Evolutionary conservation across 169 alveolate species (phyloP), one percentile per base, ranked within the genome.

Genomic region (Pseudocohnilembus persalinus): DNA sequence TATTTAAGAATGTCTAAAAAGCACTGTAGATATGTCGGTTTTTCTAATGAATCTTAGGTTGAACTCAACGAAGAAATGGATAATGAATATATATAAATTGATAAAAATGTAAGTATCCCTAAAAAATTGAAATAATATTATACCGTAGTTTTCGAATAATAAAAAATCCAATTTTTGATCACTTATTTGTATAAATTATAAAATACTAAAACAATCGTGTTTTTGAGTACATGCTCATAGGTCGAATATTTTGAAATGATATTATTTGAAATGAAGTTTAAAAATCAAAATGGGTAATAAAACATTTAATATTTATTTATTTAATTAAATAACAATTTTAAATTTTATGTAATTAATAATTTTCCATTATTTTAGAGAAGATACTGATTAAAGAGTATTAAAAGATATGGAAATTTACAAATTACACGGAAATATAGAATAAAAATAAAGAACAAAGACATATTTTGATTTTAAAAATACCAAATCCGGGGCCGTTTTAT

Each of bases 351-450:
- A 49, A 11, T 49, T 49, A 49, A 49, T 49, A 4, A 49, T 49
- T n/a, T n/a, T n/a, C n/a, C n/a, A n/a, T n/a, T n/a, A n/a, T n/a
- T n/a, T n/a, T 49, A 49, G 68, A 49, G 79, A 89, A 78, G 29
- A 76, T 28, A 74, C 63, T 29, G 83, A 85, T 64, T 77, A 89
- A 68, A 82, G 80, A 73, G 63, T 78, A 74, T 84, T 92, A 63
- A 86, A 83, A 78, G 88, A 87, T 81, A 85, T 89, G 77, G 84
- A 88, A 28, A 68, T 91, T 26, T 93, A 77, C 74, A 89, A 91
- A 87, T 82, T 95, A 27, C 97, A 95, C 79, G 97, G 97, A 25
- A 93, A 95, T 77, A 93, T 95, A 92, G 92, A 93, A 35, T 94
- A 93, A 74, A 89, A 91, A 81, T 92, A 91, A 79, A 88, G 97